Conservation (phyloP, 2,329 filamentous ascomycete species). For the Ascochyta clinopodiicola region DNA sequence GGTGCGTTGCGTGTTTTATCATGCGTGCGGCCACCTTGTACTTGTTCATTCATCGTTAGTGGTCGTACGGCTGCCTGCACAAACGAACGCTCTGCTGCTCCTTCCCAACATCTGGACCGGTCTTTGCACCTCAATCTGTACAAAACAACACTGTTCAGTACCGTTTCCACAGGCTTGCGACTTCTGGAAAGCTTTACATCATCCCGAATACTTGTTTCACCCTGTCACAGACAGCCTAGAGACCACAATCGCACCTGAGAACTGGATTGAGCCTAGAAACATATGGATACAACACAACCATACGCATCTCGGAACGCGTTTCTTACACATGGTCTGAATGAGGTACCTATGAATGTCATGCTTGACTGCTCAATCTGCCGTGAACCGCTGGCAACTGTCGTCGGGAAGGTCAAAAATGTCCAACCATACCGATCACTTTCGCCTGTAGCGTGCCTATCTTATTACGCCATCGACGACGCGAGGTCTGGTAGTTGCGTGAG, state of each 20-base stretch:
- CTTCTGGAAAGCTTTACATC: too few relatives aligned
- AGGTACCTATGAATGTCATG: neutral
- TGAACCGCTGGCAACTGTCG: neutral
- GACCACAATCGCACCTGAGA: too few relatives aligned
- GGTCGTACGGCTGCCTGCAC: neutral
- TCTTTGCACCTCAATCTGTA: too few relatives aligned
- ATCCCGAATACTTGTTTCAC: too few relatives aligned
- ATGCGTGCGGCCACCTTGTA: neutral
- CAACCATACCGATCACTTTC: too few relatives aligned
- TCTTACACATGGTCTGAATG: neutral
- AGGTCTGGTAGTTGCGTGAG: too few relatives aligned
- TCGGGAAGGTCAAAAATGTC: too few relatives aligned
- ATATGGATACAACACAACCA: neutral
- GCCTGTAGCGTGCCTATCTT: neutral
- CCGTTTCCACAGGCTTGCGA: too few relatives aligned
- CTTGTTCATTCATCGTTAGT: neutral
- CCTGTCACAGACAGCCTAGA: too few relatives aligned
- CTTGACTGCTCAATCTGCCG: constrained; percentile 3
- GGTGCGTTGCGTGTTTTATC: neutral
- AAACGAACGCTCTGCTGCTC: neutral
- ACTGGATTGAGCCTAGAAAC: neutral
- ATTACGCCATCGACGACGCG: neutral
- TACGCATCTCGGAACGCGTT: neutral
- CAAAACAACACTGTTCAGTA: too few relatives aligned
- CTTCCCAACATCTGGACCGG: neutral